Conservation (phyloP, 805 yeast genomes). For the Komagataella phaffii region DNA sequence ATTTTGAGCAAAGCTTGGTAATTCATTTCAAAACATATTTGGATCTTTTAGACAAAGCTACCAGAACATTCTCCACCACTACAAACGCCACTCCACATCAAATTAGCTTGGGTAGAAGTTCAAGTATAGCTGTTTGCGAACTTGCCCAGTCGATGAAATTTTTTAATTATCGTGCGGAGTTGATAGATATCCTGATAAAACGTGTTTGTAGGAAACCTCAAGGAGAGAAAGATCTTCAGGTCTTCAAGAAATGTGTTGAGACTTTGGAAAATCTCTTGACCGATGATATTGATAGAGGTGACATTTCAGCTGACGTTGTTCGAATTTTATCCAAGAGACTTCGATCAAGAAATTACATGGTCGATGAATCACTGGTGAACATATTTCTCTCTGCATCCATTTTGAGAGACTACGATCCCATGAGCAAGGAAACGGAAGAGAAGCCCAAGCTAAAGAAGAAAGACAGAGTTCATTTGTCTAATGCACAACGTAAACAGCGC, state of each 20-base stretch:
- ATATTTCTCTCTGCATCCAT: conserved; percentile 55
- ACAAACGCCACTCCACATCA: conserved; percentile 19
- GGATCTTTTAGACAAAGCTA: conserved; percentile 29
- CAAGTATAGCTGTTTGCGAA: conserved; percentile 72
- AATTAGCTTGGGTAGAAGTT: conserved; percentile 36
- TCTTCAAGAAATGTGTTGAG: conserved; percentile 46
- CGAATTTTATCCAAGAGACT: conserved; percentile 57
- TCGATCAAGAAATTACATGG: conserved; percentile 59
- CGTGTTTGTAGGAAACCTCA: conserved; percentile 50
- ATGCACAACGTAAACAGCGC: conserved; percentile 75
- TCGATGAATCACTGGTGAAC: conserved; percentile 74
- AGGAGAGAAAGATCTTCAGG: conserved; percentile 26
- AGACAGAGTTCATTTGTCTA: conserved; percentile 84
- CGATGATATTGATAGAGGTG: conserved; percentile 73
- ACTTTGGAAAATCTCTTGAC: conserved; percentile 56
- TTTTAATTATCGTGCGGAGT: conserved; percentile 73
- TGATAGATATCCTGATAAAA: conserved; percentile 53
- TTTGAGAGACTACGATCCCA: conserved; percentile 63
- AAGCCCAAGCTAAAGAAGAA: conserved; percentile 56
- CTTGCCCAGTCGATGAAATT: conserved; percentile 53
- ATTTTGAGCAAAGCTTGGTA: conserved; percentile 70
- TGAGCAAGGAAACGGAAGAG: conserved; percentile 30
- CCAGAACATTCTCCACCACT: conserved; percentile 18
- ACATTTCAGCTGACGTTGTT: conserved; percentile 61
- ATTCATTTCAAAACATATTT: conserved; percentile 57